Percentiles rank a stretch among this genome's conserved stretches.
These are phyloP conservation scores for Aureobasidium mangrovei DNA, from an alignment of 2,329 filamentous ascomycete species.

Conservation along the genomic window DNA sequence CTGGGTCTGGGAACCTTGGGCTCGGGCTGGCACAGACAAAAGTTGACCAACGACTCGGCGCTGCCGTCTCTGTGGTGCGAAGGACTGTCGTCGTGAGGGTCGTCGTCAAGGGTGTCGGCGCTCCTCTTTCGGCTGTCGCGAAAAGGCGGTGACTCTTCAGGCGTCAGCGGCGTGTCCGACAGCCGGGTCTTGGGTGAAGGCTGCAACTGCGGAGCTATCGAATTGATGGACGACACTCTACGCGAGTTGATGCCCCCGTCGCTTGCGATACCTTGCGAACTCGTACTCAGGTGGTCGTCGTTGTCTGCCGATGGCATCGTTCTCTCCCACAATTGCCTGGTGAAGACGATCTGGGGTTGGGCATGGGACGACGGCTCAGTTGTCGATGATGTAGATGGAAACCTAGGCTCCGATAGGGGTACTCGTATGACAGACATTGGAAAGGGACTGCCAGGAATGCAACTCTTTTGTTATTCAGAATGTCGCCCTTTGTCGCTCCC, in stretches of 20 bases:
- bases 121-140: conserved; percentile 26
- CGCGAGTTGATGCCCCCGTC: conserved; percentile 15
- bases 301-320: conserved; percentile 26
- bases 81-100: conserved; percentile 22
- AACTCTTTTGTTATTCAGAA: conserved; percentile 12
- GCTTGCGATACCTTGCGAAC: conserved; percentile 9
- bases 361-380: conserved; percentile 1
- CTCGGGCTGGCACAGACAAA: conserved; percentile 62
- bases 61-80: conserved; percentile 25
- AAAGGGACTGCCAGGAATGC: conserved; percentile 15
- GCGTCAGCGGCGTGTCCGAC: conserved; percentile 28
- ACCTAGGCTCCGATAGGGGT: conserved; percentile 14
- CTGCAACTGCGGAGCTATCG: conserved; percentile 21
- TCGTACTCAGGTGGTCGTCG: conserved; percentile 11
- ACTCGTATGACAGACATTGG: conserved; percentile 17
- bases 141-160: conserved; percentile 28
- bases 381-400: conserved; percentile 7
- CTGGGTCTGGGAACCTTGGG: conserved; percentile 62
- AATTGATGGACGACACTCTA: conserved; percentile 23
- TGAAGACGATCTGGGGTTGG: conserved; percentile 25
- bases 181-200: conserved; percentile 22
- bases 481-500: conserved; percentile 8
- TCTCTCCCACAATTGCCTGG: conserved; percentile 31
- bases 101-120: conserved; percentile 25
- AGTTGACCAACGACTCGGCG: conserved; percentile 40